Evolutionary conservation across 495 filamentous ascomycete genomes (phyloP).

Genomic region (Niebla homalea): DNA sequence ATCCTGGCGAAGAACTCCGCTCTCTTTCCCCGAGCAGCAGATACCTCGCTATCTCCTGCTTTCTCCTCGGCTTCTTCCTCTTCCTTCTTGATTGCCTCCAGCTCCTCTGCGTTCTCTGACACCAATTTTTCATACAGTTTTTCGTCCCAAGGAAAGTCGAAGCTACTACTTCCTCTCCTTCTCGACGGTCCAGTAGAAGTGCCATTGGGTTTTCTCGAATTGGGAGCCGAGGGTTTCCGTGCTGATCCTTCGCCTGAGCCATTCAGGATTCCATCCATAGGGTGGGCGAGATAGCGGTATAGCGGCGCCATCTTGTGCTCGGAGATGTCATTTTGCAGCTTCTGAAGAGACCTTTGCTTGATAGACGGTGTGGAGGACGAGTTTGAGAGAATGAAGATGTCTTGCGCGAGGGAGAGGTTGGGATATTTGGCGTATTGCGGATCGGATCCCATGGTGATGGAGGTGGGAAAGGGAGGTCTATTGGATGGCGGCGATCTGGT

Average conservation of each 20-base stretch:
- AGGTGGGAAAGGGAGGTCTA: neutral
- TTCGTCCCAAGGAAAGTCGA: slow-evolving; percentile 82
- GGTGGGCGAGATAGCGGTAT: slow-evolving; percentile 90
- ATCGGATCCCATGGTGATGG: slow-evolving; percentile 77
- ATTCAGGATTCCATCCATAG: slow-evolving; percentile 82
- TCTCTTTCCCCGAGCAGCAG: slow-evolving; percentile 81
- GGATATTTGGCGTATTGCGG: slow-evolving; percentile 95
- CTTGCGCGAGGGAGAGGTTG: slow-evolving; percentile 79
- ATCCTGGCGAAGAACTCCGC: slow-evolving; percentile 91
- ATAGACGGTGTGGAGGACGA: slow-evolving; percentile 54
- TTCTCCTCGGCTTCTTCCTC: slow-evolving; percentile 89
- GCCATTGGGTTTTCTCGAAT: slow-evolving; percentile 43
- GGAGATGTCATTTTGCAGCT: slow-evolving; percentile 80
- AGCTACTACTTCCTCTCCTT: slow-evolving; percentile 42
- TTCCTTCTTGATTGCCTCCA: slow-evolving; percentile 86
- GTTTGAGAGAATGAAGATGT: slow-evolving; percentile 95
- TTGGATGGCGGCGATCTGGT: too few relatives aligned
- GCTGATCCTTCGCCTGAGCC: slow-evolving; percentile 54
- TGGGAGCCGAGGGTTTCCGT: slow-evolving; percentile 40
- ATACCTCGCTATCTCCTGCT: slow-evolving; percentile 89
- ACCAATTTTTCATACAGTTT: slow-evolving; percentile 69
- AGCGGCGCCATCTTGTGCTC: slow-evolving; percentile 95
- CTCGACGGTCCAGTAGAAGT: slow-evolving; percentile 57
- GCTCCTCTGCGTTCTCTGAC: slow-evolving; percentile 79
- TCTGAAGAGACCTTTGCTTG: slow-evolving; percentile 63